Conservation (phyloP, 164 flowering plant species). For the Aristolochia californica region DNA sequence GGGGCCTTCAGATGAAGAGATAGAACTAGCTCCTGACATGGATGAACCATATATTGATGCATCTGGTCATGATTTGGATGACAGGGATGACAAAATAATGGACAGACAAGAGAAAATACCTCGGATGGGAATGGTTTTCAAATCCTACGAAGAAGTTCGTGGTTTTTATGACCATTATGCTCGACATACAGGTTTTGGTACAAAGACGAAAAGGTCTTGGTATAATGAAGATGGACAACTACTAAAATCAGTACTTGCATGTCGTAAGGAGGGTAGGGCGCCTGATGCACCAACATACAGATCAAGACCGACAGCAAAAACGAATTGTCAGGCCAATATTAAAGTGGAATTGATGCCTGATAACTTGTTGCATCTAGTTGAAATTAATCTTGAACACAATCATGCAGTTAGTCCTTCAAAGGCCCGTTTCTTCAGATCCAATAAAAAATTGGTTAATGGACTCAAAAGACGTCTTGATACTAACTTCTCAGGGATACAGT, state of each 20-base stretch:
- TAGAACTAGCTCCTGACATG: too few species aligned
- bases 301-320: not conserved
- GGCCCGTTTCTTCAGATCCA: not conserved
- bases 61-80: too few species aligned
- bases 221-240: not conserved
- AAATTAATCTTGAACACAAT: constrained; percentile 2
- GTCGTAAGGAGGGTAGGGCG: constrained; percentile 2
- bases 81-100: not conserved
- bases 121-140: constrained; percentile 5
- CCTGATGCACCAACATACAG: not conserved
- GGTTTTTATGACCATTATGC: constrained; percentile 1
- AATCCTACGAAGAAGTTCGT: not conserved
- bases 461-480: not conserved
- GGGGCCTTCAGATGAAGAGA: too few species aligned
- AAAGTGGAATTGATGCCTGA: not conserved
- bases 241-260: not conserved
- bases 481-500: not conserved
- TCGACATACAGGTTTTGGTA: constrained; percentile 2
- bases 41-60: too few species aligned
- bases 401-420: constrained; percentile 5
- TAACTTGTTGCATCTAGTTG: not conserved
- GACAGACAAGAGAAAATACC: not conserved
- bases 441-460: not conserved
- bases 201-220: not conserved
- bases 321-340: constrained; percentile 4